phyloP scores from a whole-genome alignment of 1,284 basidiomycete genomes.

The Rugosomyces carneus region DNA sequence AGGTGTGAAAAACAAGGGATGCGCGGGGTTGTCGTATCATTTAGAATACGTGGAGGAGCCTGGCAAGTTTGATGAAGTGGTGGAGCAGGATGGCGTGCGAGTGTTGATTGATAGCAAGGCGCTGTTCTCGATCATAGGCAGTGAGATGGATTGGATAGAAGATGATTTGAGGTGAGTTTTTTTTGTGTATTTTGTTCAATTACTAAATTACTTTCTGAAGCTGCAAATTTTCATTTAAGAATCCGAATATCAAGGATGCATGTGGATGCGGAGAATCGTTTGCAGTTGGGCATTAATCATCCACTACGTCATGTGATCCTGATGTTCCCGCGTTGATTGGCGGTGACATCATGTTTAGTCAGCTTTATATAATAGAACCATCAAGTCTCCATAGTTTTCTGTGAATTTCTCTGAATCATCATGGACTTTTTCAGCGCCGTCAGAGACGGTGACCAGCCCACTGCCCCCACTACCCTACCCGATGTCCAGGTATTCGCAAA shows the following conservation, averaged over 20 bases:
- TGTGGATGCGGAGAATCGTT: constrained; percentile 95
- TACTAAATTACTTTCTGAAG: constrained; percentile 32
- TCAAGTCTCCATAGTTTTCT: background rate
- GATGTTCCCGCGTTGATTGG: background rate
- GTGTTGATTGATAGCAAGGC: constrained; percentile 98
- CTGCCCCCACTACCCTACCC: constrained; percentile 13
- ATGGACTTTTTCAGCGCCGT: constrained; percentile 29
- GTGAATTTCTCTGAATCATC: background rate
- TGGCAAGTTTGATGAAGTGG: constrained; percentile 95
- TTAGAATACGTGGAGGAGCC: constrained; percentile 93
- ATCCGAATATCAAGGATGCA: constrained; percentile 85
- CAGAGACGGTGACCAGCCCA: constrained; percentile 12
- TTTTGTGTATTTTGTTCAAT: background rate
- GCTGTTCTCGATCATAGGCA: constrained; percentile 96
- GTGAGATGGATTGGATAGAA: constrained; percentile 99
- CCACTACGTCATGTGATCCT: background rate
- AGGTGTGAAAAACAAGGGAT: constrained; percentile 97
- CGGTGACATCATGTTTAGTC: constrained; percentile 17
- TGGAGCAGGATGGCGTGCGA: constrained; percentile 89
- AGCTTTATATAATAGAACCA: constrained; percentile 2
- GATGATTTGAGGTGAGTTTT: constrained; percentile 70
- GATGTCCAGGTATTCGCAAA: constrained; percentile 31
- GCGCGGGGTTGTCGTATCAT: constrained; percentile 96
- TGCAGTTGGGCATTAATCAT: constrained; percentile 38
- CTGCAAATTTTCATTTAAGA: constrained; percentile 91